Evolutionary conservation across 2,329 filamentous ascomycete species (phyloP).

Genomic region (Fusarium longipes): DNA sequence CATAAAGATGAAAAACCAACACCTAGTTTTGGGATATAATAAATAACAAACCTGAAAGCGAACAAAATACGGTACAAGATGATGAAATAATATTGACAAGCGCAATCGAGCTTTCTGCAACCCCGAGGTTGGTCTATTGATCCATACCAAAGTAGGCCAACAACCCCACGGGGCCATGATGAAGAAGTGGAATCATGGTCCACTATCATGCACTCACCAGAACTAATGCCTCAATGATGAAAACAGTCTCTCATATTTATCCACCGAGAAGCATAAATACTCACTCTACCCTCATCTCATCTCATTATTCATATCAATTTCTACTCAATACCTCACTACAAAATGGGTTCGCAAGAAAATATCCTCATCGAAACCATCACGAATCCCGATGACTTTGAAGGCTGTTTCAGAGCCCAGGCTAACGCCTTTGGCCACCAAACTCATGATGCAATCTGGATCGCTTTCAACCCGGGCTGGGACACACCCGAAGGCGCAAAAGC

Average conservation of each 20-base stretch:
- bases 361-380: conserved; percentile 46
- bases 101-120: not conserved
- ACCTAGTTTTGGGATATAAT: too few relatives aligned
- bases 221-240: conserved; percentile 27
- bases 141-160: not conserved
- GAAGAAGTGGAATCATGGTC: conserved; percentile 24
- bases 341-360: conserved; percentile 4
- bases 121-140: not conserved
- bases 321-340: not conserved
- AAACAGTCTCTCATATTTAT: not conserved
- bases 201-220: conserved; percentile 22
- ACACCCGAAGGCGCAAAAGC: conserved; percentile 56
- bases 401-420: conserved; percentile 42
- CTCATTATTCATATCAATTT: not conserved
- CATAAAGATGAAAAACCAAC: not conserved
- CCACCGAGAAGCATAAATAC: not conserved
- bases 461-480: conserved; percentile 66
- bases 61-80: too few relatives aligned
- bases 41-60: not conserved
- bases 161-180: conserved; percentile 10
- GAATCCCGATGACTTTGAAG: conserved; percentile 44
- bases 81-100: not conserved
- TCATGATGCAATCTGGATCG: conserved; percentile 62
- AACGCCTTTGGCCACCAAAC: conserved; percentile 62
- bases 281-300: not conserved